Evolutionary conservation across 805 yeast species (phyloP).

Genomic region (Candida chauliodis): DNA sequence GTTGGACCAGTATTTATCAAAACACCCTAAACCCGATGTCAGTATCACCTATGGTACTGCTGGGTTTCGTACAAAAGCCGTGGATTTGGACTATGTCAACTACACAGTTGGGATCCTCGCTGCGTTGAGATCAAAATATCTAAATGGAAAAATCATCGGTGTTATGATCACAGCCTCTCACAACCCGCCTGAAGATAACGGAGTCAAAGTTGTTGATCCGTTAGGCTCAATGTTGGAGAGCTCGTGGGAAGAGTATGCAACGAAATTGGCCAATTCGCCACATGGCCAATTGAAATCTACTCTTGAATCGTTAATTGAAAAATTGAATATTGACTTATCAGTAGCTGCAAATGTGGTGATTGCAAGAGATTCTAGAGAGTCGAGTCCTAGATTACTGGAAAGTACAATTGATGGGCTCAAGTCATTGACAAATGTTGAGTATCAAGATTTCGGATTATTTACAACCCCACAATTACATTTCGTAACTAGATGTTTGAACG

Average conservation of each 20-base stretch:
- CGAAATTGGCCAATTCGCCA: conserved; percentile 69
- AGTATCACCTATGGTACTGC: conserved; percentile 88
- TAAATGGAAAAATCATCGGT: conserved; percentile 74
- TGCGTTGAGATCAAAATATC: conserved; percentile 68
- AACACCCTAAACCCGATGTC: conserved; percentile 44
- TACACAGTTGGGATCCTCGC: conserved; percentile 84
- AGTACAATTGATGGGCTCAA: conserved; percentile 62
- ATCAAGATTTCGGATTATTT: conserved; percentile 59
- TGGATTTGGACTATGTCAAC: conserved; percentile 71
- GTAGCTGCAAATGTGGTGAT: conserved; percentile 50
- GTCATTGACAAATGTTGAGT: conserved; percentile 40
- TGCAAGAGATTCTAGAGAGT: conserved; percentile 86
- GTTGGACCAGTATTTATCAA: conserved; percentile 9
- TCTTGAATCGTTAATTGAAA: conserved; percentile 35
- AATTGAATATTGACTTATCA: conserved; percentile 45
- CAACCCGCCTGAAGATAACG: conserved; percentile 88
- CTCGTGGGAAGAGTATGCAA: conserved; percentile 81
- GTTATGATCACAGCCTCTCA: conserved; percentile 96
- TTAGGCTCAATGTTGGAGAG: conserved; percentile 84
- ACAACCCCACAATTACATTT: conserved; percentile 97
- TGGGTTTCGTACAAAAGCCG: conserved; percentile 82
- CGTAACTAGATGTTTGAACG: conserved; percentile 70
- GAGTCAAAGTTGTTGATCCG: conserved; percentile 93
- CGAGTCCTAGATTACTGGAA: conserved; percentile 63
- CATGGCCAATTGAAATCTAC: conserved; percentile 40